Base-by-base conservation (phyloP, 2,329 filamentous ascomycete genomes). In the Westerdykella ornata region DNA sequence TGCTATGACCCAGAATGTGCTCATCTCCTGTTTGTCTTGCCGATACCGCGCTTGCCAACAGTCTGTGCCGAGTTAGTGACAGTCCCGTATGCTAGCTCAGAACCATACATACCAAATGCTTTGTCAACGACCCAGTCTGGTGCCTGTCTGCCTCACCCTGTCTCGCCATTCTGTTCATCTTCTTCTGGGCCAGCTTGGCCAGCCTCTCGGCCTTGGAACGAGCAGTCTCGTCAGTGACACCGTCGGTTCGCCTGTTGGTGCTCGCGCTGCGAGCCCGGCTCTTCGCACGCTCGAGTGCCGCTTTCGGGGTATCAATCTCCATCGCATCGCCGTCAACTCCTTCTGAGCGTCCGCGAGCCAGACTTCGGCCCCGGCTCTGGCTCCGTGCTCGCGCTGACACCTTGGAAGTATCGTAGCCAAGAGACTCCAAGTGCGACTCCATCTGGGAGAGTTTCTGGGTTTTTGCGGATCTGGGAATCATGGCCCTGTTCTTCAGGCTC, bases 71-170 rank as follows among this genome's bases (percentile, higher is more conserved):
- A 30, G 51, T 71, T 61, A 68, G 70, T 56, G 56, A 59, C 47
- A 47, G 33, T 33, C 12, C 9, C 37, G 9, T 36, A 26, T n/a
- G 41, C 40, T 11, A 40, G 2, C 37, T 19, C n/a, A 37, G 14
- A 37, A 43, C n/a, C 20, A 49, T 54, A 78, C 82, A 68, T 77
- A 94, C 84, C 78, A 98, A 75, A 72, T 97, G 92, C 73, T 94
- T 98, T 48, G 82, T 80, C 68, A 94, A 71, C 39, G 85, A 77
- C 29, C 85, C 85, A 42, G 82, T 82, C 47, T 81, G 81, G 71
- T 97, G 90, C 65, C 94, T 81, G 76, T 98, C 92, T 47, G 84
- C 89, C 74, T 98, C 92, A 75, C 92, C 92, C 76, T 94, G 87
- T 68, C 89, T 82, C 34, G 92, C 92, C 84, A 94, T 92, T 52